Percentiles rank a stretch among this genome's conserved stretches.
phyloP scores from a whole-genome alignment of 345 rosid species.

The Sisymbrium irio region DNA sequence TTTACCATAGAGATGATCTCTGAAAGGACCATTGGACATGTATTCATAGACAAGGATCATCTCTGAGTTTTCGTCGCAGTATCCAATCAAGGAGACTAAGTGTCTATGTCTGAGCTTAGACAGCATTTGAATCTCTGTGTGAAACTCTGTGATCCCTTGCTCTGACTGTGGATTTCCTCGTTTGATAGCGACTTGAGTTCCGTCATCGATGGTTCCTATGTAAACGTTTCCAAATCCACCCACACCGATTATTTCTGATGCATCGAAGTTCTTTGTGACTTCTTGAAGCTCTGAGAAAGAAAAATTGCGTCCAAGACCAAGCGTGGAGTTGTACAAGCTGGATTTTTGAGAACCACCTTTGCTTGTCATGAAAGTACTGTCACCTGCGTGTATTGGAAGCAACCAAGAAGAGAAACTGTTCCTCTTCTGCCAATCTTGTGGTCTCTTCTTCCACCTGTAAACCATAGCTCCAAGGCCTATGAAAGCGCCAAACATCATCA shows the following conservation, averaged over 20 bases:
- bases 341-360: constrained; percentile 52
- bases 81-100: constrained; percentile 74
- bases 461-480: constrained; percentile 80
- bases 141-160: constrained; percentile 78
- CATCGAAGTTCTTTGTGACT: constrained; percentile 64
- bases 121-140: constrained; percentile 78
- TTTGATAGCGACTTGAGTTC: constrained; percentile 68
- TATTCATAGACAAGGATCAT: constrained; percentile 80
- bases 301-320: constrained; percentile 66
- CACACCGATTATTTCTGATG: constrained; percentile 57
- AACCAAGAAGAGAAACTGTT: constrained; percentile 82
- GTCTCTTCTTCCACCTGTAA: constrained; percentile 66
- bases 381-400: constrained; percentile 65
- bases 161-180: constrained; percentile 83
- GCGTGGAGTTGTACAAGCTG: constrained; percentile 40
- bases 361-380: constrained; percentile 54
- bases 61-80: constrained; percentile 69
- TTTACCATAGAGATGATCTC: constrained; percentile 70
- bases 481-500: constrained; percentile 83
- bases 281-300: constrained; percentile 65
- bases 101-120: constrained; percentile 84
- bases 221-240: constrained; percentile 85
- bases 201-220: constrained; percentile 56
- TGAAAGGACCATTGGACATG: constrained; percentile 77
- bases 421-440: constrained; percentile 79